phyloP scores from a whole-genome alignment of 78 protist genomes.

The Dictyostelium intermedium region DNA sequence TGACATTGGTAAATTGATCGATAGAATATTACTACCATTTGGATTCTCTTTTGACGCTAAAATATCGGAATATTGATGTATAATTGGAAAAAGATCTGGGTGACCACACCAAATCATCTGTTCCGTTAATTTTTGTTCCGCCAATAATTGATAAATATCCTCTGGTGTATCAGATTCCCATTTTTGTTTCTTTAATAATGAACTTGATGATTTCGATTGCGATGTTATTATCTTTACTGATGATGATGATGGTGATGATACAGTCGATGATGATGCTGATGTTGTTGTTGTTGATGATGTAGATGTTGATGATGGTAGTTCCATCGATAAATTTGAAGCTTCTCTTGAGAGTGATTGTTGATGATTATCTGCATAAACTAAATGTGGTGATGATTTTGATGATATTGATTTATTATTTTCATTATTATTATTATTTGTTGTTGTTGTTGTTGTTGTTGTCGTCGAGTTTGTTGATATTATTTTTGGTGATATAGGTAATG shows the following conservation, averaged over 20 bases:
- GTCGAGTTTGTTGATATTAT: neutral
- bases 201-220: slow-evolving; percentile 1
- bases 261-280: neutral
- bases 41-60: neutral
- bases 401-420: neutral
- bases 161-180: neutral
- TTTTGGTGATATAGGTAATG: neutral
- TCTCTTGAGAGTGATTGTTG: neutral
- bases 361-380: neutral
- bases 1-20: slow-evolving; percentile 28
- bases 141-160: slow-evolving; percentile 36
- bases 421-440: neutral
- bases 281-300: neutral
- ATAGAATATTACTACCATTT: slow-evolving; percentile 16
- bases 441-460: neutral
- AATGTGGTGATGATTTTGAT: slow-evolving; percentile 17
- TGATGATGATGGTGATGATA: neutral
- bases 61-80: slow-evolving; percentile 14
- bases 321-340: neutral
- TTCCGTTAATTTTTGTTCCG: slow-evolving; percentile 72
- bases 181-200: slow-evolving; percentile 20
- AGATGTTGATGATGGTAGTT: neutral
- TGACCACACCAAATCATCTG: slow-evolving; percentile 76
- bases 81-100: slow-evolving; percentile 58
- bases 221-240: neutral